A percentile compares a stretch with the other conserved stretches of the same genome.
Evolutionary conservation across 257 asterid genomes (phyloP).

Genomic region (Lantana camara): DNA sequence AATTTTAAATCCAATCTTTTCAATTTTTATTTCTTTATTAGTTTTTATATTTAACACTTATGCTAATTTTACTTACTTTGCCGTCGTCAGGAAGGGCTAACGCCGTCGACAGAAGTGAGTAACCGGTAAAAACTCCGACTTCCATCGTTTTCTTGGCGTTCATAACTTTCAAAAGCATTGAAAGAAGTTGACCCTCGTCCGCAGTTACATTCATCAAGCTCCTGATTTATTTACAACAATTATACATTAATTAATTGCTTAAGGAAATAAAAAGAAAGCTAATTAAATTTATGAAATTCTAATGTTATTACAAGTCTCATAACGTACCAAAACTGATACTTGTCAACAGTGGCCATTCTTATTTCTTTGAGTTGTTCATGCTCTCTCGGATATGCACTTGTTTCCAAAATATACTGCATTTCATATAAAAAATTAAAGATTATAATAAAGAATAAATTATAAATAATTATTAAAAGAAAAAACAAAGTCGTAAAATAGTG

Average conservation of each 20-base stretch:
- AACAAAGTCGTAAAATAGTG: no score
- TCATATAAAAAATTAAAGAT: not conserved
- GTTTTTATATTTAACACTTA: no score
- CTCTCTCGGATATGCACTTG: slow-evolving; percentile 48
- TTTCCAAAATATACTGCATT: slow-evolving; percentile 45
- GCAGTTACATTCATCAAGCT: slow-evolving; percentile 52
- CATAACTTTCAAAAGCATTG: slow-evolving; percentile 52
- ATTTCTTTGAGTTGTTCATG: slow-evolving; percentile 51
- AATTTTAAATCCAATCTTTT: no score
- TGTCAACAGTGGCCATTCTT: slow-evolving; percentile 24
- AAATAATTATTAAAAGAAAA: not conserved
- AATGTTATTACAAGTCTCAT: no score
- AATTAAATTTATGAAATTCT: no score
- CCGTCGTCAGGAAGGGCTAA: slow-evolving; percentile 59
- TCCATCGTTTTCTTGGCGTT: slow-evolving; percentile 59
- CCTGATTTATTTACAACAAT: no score
- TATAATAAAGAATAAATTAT: not conserved
- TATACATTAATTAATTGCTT: no score
- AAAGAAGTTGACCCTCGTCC: slow-evolving; percentile 56
- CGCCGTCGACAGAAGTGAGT: slow-evolving; percentile 54
- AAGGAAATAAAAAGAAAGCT: not conserved
- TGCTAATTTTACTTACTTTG: slow-evolving; percentile 35
- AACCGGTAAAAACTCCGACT: slow-evolving; percentile 65
- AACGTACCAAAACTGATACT: slow-evolving; percentile 20
- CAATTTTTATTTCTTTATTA: no score